A percentile compares a stretch with the other conserved stretches of the same genome.
phyloP scores from a whole-genome alignment of 495 filamentous ascomycete genomes.

The Astrothelium subdiscretum region DNA sequence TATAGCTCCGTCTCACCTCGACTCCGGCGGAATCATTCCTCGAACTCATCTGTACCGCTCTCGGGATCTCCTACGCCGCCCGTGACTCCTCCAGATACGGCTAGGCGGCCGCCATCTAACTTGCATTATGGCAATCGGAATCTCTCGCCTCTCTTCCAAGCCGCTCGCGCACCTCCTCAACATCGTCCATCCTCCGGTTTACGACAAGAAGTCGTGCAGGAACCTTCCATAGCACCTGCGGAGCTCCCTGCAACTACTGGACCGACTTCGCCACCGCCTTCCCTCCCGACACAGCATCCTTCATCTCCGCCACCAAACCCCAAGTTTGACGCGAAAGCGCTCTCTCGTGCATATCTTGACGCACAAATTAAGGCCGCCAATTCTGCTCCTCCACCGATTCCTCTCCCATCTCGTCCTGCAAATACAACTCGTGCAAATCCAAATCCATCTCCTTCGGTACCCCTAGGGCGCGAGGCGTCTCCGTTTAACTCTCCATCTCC shows the following conservation, averaged over 20 bases:
- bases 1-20: background rate
- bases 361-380: conserved; percentile 9
- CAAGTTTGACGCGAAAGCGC: conserved; percentile 7
- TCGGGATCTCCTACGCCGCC: background rate
- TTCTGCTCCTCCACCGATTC: background rate
- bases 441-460: background rate
- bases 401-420: background rate
- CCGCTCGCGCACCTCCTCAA: conserved; percentile 11
- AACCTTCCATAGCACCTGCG: background rate
- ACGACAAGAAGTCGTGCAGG: conserved; percentile 11
- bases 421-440: background rate
- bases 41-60: background rate
- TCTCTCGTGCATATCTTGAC: conserved; percentile 17
- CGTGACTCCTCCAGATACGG: background rate
- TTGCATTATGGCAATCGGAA: conserved; percentile 30
- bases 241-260: background rate
- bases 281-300: background rate
- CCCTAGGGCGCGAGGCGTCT: background rate
- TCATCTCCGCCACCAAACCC: conserved; percentile 1
- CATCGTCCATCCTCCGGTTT: conserved; percentile 11
- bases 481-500: background rate
- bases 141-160: conserved; percentile 29
- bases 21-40: background rate
- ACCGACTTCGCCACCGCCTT: background rate
- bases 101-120: background rate